These are phyloP conservation scores for Podochytrium sp. DNA, from an alignment of 192 early-diverging fungal genomes.

Conservation along the genomic window DNA sequence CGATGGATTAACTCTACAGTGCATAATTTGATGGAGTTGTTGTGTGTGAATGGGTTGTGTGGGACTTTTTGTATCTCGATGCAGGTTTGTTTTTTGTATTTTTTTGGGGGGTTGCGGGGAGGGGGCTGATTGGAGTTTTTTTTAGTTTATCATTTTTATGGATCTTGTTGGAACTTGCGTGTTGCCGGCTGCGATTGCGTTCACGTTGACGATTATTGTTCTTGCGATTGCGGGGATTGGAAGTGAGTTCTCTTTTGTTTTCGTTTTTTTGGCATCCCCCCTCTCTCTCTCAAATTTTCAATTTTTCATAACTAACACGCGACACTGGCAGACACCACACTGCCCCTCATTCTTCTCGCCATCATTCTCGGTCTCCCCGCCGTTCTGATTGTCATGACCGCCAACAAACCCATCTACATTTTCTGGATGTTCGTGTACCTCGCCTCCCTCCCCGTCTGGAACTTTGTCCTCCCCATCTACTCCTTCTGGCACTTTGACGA, in stretches of 20 bases:
- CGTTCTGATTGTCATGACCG: conserved; percentile 86
- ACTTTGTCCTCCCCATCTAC: conserved; percentile 88
- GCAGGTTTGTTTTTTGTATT: conserved; percentile 56
- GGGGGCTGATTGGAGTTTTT: conserved; percentile 23
- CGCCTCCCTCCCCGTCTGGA: conserved; percentile 89
- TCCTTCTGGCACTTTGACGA: conserved; percentile 76
- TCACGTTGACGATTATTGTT: conserved; percentile 78
- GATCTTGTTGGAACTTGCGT: conserved; percentile 91
- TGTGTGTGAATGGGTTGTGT: conserved; percentile 90
- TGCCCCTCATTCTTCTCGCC: conserved; percentile 72
- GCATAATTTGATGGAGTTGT: conserved; percentile 91
- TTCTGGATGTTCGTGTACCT: conserved; percentile 88
- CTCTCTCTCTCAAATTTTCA: no score
- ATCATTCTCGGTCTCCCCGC: conserved; percentile 87
- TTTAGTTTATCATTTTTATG: conserved; percentile 89
- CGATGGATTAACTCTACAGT: conserved; percentile 98
- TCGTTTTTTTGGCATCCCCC: no score
- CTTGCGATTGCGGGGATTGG: conserved; percentile 2
- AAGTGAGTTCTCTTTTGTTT: background rate
- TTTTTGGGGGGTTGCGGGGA: no score
- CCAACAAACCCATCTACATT: conserved; percentile 81
- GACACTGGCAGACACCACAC: conserved; percentile 7
- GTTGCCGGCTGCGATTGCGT: conserved; percentile 87
- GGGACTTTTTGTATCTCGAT: conserved; percentile 97
- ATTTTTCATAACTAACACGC: no score